Evolutionary conservation across 371 early-diverging fungal genomes (phyloP).

Genomic region (Mortierella sp.): DNA sequence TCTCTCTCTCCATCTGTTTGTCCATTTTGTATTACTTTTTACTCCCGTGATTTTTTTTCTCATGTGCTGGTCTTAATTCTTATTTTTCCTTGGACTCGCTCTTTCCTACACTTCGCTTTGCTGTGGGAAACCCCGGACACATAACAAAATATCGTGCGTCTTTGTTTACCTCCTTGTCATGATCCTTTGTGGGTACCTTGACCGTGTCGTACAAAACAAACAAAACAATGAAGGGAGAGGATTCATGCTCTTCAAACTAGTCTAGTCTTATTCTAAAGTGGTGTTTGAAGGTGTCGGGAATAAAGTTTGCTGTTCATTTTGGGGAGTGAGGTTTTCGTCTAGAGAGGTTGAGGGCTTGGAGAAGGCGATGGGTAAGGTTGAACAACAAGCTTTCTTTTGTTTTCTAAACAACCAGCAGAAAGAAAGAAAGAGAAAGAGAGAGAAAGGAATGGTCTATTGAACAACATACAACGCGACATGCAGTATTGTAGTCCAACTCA

Average conservation of each 20-base stretch:
- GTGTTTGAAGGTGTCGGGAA: neutral
- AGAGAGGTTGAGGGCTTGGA: neutral
- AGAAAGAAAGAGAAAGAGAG: neutral
- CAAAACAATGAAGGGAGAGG: neutral
- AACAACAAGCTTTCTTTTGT: neutral
- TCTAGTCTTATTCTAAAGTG: neutral
- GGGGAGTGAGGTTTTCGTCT: neutral
- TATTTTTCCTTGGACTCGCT: neutral
- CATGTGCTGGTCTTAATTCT: neutral
- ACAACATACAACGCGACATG: slow-evolving; percentile 2
- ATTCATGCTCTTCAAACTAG: neutral
- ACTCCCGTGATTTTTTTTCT: neutral
- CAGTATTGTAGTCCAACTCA: too few relatives aligned
- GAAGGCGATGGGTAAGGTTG: neutral
- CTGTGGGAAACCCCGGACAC: slow-evolving; percentile 1
- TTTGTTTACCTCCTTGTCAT: neutral
- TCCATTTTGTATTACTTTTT: neutral
- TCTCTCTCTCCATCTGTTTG: neutral
- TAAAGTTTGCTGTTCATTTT: neutral
- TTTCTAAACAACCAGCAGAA: neutral
- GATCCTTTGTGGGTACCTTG: neutral
- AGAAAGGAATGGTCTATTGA: too few relatives aligned
- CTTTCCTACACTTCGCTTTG: neutral
- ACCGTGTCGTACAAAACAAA: slow-evolving; percentile 15
- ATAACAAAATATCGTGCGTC: neutral